Percentiles rank a stretch among this genome's conserved stretches.
Evolutionary conservation across 805 yeast genomes (phyloP).

Genomic region (Grigorovia jiainica): DNA sequence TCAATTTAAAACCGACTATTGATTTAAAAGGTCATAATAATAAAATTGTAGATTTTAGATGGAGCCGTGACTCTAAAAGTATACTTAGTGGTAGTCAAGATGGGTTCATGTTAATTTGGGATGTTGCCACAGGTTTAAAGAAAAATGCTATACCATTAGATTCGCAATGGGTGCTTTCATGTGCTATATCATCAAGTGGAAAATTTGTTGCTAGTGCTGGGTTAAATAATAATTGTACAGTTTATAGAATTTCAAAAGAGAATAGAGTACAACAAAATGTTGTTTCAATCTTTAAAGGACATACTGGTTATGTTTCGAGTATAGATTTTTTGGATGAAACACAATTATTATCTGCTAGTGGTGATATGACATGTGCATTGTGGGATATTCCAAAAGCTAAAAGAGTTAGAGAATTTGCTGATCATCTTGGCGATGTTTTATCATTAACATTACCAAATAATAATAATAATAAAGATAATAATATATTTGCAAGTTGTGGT

Average conservation of each 20-base stretch:
- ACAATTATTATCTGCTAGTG: constrained; percentile 59
- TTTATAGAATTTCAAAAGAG: constrained; percentile 41
- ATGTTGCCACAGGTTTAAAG: constrained; percentile 61
- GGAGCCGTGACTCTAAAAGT: constrained; percentile 55
- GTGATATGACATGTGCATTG: constrained; percentile 67
- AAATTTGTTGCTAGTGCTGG: constrained; percentile 72
- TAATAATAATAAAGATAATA: constrained; percentile 9
- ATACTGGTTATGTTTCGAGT: constrained; percentile 72
- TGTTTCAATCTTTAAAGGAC: constrained; percentile 60
- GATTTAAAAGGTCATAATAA: constrained; percentile 50
- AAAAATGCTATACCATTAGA: constrained; percentile 60
- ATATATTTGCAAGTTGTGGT: constrained; percentile 50
- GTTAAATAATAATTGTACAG: constrained; percentile 65
- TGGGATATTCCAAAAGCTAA: constrained; percentile 71
- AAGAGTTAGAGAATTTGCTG: constrained; percentile 44
- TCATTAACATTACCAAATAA: constrained; percentile 32
- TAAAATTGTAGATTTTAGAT: constrained; percentile 58
- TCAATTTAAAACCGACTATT: constrained; percentile 31
- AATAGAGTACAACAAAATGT: constrained; percentile 33
- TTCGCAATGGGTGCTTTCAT: constrained; percentile 69
- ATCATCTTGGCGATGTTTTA: constrained; percentile 66
- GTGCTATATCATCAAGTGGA: constrained; percentile 64
- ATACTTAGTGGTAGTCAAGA: constrained; percentile 76
- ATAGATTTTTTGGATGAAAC: constrained; percentile 55
- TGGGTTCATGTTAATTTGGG: constrained; percentile 81